Conservation (phyloP, 164 flowering plant genomes). For the Pachysandra terminalis region DNA sequence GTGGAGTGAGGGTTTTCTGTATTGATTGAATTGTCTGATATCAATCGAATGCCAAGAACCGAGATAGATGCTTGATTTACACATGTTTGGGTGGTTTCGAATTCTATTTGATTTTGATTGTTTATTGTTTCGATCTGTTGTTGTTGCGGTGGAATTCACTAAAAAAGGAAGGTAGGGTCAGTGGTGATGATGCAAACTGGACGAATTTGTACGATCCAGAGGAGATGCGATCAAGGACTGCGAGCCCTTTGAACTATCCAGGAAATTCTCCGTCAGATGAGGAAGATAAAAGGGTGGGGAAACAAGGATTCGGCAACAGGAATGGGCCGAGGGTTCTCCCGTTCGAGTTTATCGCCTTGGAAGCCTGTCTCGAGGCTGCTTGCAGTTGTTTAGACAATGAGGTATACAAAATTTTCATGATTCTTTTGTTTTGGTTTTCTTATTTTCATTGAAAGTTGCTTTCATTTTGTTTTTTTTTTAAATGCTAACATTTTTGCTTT, state of each 20-base stretch:
- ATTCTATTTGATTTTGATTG: background rate
- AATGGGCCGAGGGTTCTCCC: conserved; percentile 78
- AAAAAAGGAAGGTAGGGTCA: conserved; percentile 44
- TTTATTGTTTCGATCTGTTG: background rate
- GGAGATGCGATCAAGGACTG: conserved; percentile 34
- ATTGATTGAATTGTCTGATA: no score
- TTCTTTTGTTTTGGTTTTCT: background rate
- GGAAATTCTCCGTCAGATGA: conserved; percentile 31
- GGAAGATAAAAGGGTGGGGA: conserved; percentile 40
- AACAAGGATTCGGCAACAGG: conserved; percentile 42
- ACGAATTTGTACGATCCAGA: conserved; percentile 43
- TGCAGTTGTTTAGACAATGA: conserved; percentile 88
- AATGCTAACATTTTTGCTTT: background rate
- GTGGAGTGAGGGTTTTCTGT: no score
- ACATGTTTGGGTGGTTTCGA: no score
- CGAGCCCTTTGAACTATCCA: conserved; percentile 34
- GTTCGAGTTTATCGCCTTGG: conserved; percentile 91
- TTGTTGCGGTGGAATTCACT: background rate
- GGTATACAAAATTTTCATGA: conserved; percentile 27
- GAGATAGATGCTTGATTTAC: no score
- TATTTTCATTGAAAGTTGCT: background rate
- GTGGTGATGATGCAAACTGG: conserved; percentile 47
- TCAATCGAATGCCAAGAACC: no score
- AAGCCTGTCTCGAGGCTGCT: conserved; percentile 96
- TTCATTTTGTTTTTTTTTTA: conserved; percentile 2